phyloP scores from a whole-genome alignment of 2,329 filamentous ascomycete genomes.

The Paracamarosporium sp. region DNA sequence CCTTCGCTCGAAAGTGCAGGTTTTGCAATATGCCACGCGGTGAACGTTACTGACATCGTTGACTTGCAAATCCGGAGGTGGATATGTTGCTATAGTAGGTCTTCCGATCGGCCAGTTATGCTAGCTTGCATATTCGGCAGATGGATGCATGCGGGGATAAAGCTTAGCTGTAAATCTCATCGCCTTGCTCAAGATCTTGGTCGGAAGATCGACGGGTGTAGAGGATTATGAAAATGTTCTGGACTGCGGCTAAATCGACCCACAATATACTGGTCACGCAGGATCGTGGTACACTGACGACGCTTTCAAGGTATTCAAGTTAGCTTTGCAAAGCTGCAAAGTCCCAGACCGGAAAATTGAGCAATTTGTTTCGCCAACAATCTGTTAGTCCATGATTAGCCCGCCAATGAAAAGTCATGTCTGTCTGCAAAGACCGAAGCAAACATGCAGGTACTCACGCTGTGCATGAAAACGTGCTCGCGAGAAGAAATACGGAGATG shows the following conservation, averaged over 20 bases:
- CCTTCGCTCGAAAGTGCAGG: not conserved
- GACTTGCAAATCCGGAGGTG: slow-evolving; percentile 1
- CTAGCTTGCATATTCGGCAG: slow-evolving; percentile 31
- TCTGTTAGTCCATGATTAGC: slow-evolving; percentile 5
- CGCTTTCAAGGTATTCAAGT: slow-evolving; percentile 8
- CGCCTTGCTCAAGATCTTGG: slow-evolving; percentile 15
- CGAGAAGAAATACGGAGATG: not conserved
- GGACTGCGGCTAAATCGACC: slow-evolving; percentile 34
- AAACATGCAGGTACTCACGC: slow-evolving; percentile 12
- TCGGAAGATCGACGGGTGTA: slow-evolving; percentile 24
- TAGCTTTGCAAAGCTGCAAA: slow-evolving; percentile 7
- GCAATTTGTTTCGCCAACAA: slow-evolving; percentile 14
- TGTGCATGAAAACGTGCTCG: slow-evolving; percentile 8
- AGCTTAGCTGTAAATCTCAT: slow-evolving; percentile 31
- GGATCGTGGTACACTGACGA: slow-evolving; percentile 15
- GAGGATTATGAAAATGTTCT: slow-evolving; percentile 24
- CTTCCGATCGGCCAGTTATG: slow-evolving; percentile 16
- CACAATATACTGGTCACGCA: slow-evolving; percentile 24
- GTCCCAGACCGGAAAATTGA: slow-evolving; percentile 8
- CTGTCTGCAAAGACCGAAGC: not conserved
- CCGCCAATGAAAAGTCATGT: slow-evolving; percentile 17
- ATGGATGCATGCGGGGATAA: slow-evolving; percentile 39
- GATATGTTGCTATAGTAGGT: slow-evolving; percentile 9
- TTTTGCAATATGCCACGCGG: not conserved
- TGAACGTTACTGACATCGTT: not conserved